Percentiles rank a stretch among this genome's conserved stretches.
These are phyloP conservation scores for Setaria viridis DNA, from an alignment of 202 grass and related monocot genomes.

Conservation along the genomic window DNA sequence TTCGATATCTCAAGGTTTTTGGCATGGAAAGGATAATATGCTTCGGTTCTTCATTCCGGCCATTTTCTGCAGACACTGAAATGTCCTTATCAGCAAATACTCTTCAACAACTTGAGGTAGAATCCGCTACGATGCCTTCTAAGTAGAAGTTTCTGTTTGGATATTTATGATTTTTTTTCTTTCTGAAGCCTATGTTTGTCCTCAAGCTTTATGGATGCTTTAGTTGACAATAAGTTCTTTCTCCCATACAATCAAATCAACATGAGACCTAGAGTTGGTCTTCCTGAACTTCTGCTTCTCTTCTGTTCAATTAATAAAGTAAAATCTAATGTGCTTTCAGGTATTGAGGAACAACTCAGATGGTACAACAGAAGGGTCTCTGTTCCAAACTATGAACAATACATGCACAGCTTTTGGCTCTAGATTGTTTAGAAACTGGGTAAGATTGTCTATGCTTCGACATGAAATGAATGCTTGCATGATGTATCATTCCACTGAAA, in stretches of 20 bases:
- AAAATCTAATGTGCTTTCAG: constrained; percentile 55
- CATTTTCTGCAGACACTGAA: constrained; percentile 68
- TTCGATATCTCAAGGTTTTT: constrained; percentile 76
- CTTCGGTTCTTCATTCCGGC: constrained; percentile 79
- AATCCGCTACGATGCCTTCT: not conserved
- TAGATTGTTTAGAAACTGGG: constrained; percentile 90
- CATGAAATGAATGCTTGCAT: constrained; percentile 28
- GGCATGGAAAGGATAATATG: constrained; percentile 86
- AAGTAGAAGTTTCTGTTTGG: not conserved
- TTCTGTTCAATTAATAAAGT: constrained; percentile 35
- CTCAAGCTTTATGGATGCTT: not conserved
- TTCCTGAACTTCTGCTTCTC: constrained; percentile 16
- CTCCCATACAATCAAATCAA: constrained; percentile 26
- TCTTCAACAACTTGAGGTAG: constrained; percentile 95
- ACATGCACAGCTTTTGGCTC: constrained; percentile 89
- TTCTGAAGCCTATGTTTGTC: not conserved
- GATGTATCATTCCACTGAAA: not conserved
- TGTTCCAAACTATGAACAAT: constrained; percentile 90
- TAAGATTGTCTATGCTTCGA: constrained; percentile 44
- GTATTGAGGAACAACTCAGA: constrained; percentile 83
- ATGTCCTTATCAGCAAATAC: constrained; percentile 92
- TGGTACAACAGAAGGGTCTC: constrained; percentile 83
- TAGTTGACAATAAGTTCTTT: constrained; percentile 17
- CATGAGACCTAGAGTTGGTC: not conserved
- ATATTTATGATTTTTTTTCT: not conserved